Conservation (phyloP, 1,139 yeast genomes). For the Trichomonascaceae sp. region DNA sequence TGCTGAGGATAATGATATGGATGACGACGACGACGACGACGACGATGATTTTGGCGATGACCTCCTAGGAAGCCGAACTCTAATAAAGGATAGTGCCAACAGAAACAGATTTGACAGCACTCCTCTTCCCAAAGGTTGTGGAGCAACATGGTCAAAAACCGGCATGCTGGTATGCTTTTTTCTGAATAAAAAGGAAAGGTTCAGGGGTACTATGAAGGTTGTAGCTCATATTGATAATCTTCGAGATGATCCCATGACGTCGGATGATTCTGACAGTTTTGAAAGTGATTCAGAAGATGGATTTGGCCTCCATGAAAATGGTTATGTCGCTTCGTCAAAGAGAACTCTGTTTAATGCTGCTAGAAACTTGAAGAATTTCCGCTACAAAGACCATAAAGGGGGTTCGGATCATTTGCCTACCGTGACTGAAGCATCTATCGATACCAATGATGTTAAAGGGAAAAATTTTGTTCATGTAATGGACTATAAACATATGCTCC, state of each 20-base stretch:
- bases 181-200: slow-evolving; percentile 40
- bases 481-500: slow-evolving; percentile 66
- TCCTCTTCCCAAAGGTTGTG: slow-evolving; percentile 90
- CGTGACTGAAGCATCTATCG: slow-evolving; percentile 9
- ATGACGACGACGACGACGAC: slow-evolving; percentile 19
- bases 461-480: slow-evolving; percentile 53
- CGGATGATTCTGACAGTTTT: slow-evolving; percentile 19
- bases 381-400: not conserved
- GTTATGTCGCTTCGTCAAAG: slow-evolving; percentile 3
- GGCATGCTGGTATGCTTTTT: slow-evolving; percentile 82
- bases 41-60: slow-evolving; percentile 15
- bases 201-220: slow-evolving; percentile 1
- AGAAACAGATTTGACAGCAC: slow-evolving; percentile 57
- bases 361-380: slow-evolving; percentile 3
- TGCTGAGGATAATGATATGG: slow-evolving; percentile 4
- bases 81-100: slow-evolving; percentile 15
- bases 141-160: slow-evolving; percentile 77
- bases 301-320: not conserved
- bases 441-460: slow-evolving; percentile 17
- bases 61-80: slow-evolving; percentile 16
- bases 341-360: slow-evolving; percentile 5
- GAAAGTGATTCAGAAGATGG: slow-evolving; percentile 24
- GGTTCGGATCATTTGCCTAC: slow-evolving; percentile 6
- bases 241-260: slow-evolving; percentile 3
- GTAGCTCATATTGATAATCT: slow-evolving; percentile 6